Evolutionary conservation across 2,329 filamentous ascomycete genomes (phyloP), one percentile per base, ranked within the genome.

Genomic region (Dothiorella sarmentorum): DNA sequence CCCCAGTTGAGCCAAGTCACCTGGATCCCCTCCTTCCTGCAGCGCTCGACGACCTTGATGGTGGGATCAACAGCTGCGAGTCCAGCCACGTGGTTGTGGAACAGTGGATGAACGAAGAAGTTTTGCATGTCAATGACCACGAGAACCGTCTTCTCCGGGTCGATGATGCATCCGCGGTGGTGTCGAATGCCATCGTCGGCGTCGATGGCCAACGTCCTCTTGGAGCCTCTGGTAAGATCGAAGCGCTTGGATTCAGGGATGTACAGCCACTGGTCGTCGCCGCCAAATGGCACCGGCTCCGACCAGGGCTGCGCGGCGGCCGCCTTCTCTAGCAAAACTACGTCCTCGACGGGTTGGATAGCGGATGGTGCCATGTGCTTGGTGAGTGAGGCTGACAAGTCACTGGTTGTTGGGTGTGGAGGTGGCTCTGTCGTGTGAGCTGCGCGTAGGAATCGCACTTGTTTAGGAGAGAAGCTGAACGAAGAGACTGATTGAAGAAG

Each of bases 101-200:
- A 69, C 7, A 66, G 60, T 3, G 68, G 67, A 44, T 71, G 64
- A 44, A 76, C 63, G 62, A 76, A 76, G 65, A 75, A 76, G 63
- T 76, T 76, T 58, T 76, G 74, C 73, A 76, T 76, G 63, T 76
- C 74, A 55, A 76, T 69, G 29, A 76, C 65, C 26, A 76, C 69
- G 27, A 76, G 62, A 24, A 75, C 66, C 1, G 74, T 71, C 33
- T 66, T 71, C 20, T 65, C 62, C 5, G 74, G 74, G 62, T 76
- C 72, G 58, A 76, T 73, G 61, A 73, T 67, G 64, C 74, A 72
- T 40, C 74, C 74, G 17, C 69, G 69, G 62, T 76, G 74, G 63
- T 74, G 72, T 58, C 69, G 68, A 20, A 72, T 68, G 38, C 67
- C 68, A 63, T 75, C 73, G 63, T 76, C 73, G 62, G 72, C 73